Conservation (phyloP, 352 stramenopile genomes). For the Globisporangium parvum region DNA sequence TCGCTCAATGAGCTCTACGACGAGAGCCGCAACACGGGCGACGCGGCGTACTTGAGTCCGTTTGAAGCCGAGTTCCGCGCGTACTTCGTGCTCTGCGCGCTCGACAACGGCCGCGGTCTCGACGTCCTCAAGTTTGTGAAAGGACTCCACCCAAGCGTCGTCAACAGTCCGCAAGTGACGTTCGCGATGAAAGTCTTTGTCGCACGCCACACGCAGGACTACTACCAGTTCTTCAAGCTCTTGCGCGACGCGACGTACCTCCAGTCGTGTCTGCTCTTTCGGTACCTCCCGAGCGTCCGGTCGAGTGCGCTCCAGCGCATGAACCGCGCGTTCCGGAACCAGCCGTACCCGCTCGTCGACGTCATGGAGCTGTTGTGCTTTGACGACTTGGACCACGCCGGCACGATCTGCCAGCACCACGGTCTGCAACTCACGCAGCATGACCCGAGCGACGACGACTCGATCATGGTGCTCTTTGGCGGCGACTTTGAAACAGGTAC, state of each 20-base stretch:
- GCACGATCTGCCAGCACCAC: slow-evolving; percentile 57
- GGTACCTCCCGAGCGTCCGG: slow-evolving; percentile 73
- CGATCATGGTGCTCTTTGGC: slow-evolving; percentile 63
- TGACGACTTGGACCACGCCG: slow-evolving; percentile 71
- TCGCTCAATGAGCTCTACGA: slow-evolving; percentile 87
- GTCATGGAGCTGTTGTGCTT: slow-evolving; percentile 74
- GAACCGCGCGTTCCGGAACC: slow-evolving; percentile 70
- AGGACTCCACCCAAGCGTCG: slow-evolving; percentile 41
- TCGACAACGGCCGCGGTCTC: slow-evolving; percentile 77
- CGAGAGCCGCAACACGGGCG: slow-evolving; percentile 60
- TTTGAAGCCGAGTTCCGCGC: slow-evolving; percentile 81
- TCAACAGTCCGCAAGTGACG: slow-evolving; percentile 69
- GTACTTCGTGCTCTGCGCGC: slow-evolving; percentile 83
- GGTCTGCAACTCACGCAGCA: slow-evolving; percentile 46
- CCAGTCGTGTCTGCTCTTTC: slow-evolving; percentile 78
- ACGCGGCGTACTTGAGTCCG: slow-evolving; percentile 56
- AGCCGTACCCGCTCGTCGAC: slow-evolving; percentile 57
- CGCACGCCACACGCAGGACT: slow-evolving; percentile 78
- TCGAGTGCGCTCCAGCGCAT: slow-evolving; percentile 70
- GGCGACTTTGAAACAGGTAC: slow-evolving; percentile 74
- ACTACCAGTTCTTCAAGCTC: slow-evolving; percentile 78
- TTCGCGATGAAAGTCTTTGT: slow-evolving; percentile 87
- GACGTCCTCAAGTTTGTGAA: slow-evolving; percentile 88
- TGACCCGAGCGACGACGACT: slow-evolving; percentile 34
- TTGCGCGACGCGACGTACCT: slow-evolving; percentile 71